Percentiles rank a stretch among this genome's conserved stretches.
These are phyloP conservation scores for Diaporthe destruens DNA, from an alignment of 2,329 filamentous ascomycete genomes.

Conservation along the genomic window DNA sequence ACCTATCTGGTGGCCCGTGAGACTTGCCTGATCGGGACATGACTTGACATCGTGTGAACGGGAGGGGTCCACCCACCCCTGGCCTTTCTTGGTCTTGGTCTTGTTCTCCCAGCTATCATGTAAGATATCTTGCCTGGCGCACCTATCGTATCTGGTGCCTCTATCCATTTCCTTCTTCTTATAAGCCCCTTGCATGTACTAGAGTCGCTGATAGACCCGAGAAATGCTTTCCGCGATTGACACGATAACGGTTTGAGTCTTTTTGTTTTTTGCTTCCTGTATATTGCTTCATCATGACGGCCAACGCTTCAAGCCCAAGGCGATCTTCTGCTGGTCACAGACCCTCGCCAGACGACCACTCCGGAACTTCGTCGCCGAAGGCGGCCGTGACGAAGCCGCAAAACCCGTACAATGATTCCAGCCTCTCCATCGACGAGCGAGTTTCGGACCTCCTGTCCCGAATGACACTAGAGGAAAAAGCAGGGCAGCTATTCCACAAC, in stretches of 20 bases:
- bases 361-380: neutral
- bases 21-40: neutral
- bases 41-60: slow-evolving; percentile 9
- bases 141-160: neutral
- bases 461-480: slow-evolving; percentile 38
- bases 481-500: slow-evolving; percentile 39
- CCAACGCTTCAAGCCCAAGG: neutral
- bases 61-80: neutral
- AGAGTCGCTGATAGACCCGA: neutral
- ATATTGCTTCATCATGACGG: neutral
- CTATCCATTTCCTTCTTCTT: neutral
- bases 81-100: neutral
- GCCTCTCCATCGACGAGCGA: slow-evolving; percentile 22
- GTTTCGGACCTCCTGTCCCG: slow-evolving; percentile 38
- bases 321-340: neutral
- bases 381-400: neutral
- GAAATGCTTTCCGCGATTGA: neutral
- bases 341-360: neutral
- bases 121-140: neutral
- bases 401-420: slow-evolving; percentile 30
- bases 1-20: neutral
- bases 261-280: neutral
- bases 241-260: neutral
- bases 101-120: neutral
- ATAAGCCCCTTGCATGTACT: neutral